phyloP scores from a whole-genome alignment of 2,329 filamentous ascomycete species.

The Fusarium sp. region DNA sequence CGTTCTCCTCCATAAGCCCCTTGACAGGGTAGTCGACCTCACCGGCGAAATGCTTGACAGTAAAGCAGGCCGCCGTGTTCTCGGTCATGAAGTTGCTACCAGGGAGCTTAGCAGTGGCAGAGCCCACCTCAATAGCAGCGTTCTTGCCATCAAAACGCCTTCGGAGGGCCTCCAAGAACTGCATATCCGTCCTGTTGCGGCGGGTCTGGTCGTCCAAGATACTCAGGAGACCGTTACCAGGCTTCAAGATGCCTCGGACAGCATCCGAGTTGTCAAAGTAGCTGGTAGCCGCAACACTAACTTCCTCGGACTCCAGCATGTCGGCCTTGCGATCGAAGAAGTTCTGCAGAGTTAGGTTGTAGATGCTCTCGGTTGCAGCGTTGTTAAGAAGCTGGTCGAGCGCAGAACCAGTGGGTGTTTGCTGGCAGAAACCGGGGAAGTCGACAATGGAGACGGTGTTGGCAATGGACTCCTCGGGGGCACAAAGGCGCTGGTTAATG shows the following conservation, averaged over 20 bases:
- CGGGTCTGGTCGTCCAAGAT: constrained; percentile 97
- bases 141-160: constrained; percentile 97
- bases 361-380: constrained; percentile 89
- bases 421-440: constrained; percentile 93
- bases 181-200: constrained; percentile 86
- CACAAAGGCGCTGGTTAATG: constrained; percentile 90
- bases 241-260: constrained; percentile 89
- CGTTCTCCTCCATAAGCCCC: constrained; percentile 92
- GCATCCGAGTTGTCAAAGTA: constrained; percentile 99
- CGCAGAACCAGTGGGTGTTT: constrained; percentile 82
- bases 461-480: constrained; percentile 84
- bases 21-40: constrained; percentile 94
- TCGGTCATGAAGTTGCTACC: constrained; percentile 91
- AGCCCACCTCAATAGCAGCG: constrained; percentile 83
- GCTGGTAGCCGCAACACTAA: constrained; percentile 87
- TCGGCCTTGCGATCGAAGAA: constrained; percentile 97
- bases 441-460: constrained; percentile 97
- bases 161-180: constrained; percentile 88
- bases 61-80: constrained; percentile 83
- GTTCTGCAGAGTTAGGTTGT: constrained; percentile 92
- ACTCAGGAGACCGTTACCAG: constrained; percentile 90
- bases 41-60: constrained; percentile 93
- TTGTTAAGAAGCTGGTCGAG: constrained; percentile 96
- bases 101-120: constrained; percentile 78
- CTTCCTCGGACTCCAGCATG: constrained; percentile 92